A percentile compares a stretch with the other conserved stretches of the same genome.
phyloP scores from a whole-genome alignment of 2,329 filamentous ascomycete genomes.

The Penicillium sp. region DNA sequence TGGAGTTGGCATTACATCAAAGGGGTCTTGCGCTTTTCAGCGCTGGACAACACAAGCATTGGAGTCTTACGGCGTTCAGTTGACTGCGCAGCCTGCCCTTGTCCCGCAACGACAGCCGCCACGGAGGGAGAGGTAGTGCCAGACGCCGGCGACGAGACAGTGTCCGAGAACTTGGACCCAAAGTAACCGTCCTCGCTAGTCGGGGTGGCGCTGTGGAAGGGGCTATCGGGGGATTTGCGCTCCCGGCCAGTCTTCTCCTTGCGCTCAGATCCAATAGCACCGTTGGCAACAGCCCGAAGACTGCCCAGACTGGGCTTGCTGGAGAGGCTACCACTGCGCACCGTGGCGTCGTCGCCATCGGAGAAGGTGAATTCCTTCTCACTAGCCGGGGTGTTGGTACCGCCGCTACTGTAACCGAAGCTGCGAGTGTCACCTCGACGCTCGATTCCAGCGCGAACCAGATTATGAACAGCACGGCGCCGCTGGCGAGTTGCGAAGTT shows the following conservation, averaged over 20 bases:
- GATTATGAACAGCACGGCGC: constrained; percentile 85
- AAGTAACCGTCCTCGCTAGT: constrained; percentile 64
- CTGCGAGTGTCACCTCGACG: constrained; percentile 75
- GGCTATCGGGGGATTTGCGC: constrained; percentile 57
- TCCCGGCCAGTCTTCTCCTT: constrained; percentile 68
- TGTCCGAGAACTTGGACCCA: constrained; percentile 57
- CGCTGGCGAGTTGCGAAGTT: constrained; percentile 95
- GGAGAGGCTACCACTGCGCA: constrained; percentile 78
- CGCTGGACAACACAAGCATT: constrained; percentile 83
- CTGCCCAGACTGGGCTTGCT: constrained; percentile 74
- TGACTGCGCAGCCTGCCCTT: constrained; percentile 60
- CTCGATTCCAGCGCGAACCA: constrained; percentile 86
- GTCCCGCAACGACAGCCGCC: constrained; percentile 51
- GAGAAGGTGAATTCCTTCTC: constrained; percentile 74
- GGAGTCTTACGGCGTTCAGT: constrained; percentile 75
- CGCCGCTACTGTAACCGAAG: constrained; percentile 65
- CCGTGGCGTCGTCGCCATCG: constrained; percentile 73
- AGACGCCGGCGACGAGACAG: constrained; percentile 33
- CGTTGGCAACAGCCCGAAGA: constrained; percentile 76
- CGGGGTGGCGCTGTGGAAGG: constrained; percentile 65
- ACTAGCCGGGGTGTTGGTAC: constrained; percentile 86
- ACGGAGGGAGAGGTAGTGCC: constrained; percentile 40
- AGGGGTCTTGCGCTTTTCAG: constrained; percentile 84
- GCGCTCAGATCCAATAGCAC: constrained; percentile 85
- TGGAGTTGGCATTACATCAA: constrained; percentile 55